Conservation (phyloP, 108 stramenopile species). For the Cyclotella choctawhatcheeana region DNA sequence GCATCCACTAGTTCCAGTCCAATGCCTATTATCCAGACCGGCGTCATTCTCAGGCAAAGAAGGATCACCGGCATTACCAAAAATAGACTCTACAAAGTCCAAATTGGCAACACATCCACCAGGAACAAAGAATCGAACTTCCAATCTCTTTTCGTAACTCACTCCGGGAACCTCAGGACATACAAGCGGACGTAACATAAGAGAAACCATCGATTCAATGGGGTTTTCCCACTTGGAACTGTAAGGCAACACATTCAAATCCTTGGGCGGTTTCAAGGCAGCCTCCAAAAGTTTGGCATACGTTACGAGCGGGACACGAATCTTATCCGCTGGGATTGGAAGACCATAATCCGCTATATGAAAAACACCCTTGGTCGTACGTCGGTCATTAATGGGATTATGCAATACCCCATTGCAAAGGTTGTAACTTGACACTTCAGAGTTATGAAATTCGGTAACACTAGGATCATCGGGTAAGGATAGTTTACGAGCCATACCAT, state of each 20-base stretch:
- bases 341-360: slow-evolving; percentile 66
- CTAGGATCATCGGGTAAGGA: slow-evolving; percentile 58
- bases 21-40: slow-evolving; percentile 56
- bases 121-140: slow-evolving; percentile 66
- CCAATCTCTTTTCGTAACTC: slow-evolving; percentile 57
- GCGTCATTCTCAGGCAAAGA: slow-evolving; percentile 61
- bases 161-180: slow-evolving; percentile 64
- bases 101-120: slow-evolving; percentile 63
- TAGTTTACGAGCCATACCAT: slow-evolving; percentile 59
- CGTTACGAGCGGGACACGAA: slow-evolving; percentile 56
- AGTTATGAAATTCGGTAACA: slow-evolving; percentile 55
- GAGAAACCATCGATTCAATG: slow-evolving; percentile 60
- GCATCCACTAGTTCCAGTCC: slow-evolving; percentile 67
- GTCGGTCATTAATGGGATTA: slow-evolving; percentile 61
- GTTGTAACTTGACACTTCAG: slow-evolving; percentile 47
- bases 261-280: slow-evolving; percentile 53
- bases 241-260: slow-evolving; percentile 61
- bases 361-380: slow-evolving; percentile 63
- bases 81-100: slow-evolving; percentile 62
- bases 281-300: slow-evolving; percentile 58
- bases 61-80: slow-evolving; percentile 67
- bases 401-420: slow-evolving; percentile 59
- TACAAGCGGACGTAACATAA: slow-evolving; percentile 55
- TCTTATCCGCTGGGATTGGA: slow-evolving; percentile 69
- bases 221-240: slow-evolving; percentile 54